Conservation (phyloP, 2,329 filamentous ascomycete genomes). For the Lachnellula willkommii region DNA sequence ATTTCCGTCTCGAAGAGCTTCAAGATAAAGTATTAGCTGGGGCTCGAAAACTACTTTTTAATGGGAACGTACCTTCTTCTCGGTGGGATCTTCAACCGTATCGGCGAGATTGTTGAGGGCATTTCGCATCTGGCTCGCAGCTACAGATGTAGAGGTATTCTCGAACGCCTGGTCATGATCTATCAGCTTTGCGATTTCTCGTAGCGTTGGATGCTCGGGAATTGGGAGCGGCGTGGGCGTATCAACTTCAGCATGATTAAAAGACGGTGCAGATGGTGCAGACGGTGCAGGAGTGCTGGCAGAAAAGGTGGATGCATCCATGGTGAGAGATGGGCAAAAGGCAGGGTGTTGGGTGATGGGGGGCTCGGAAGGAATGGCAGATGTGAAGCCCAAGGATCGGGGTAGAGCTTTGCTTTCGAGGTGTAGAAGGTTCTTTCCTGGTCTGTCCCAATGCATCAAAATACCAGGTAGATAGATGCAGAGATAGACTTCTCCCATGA, state of each 20-base stretch:
- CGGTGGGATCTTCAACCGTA: constrained; percentile 73
- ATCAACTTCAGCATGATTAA: background rate
- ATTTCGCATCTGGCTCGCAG: constrained; percentile 99
- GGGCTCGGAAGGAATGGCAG: background rate
- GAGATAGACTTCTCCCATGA: constrained; percentile 3
- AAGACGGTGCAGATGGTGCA: background rate
- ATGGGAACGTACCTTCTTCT: constrained; percentile 66
- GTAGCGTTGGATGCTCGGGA: constrained; percentile 9
- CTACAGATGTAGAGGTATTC: constrained; percentile 97
- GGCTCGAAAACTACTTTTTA: background rate
- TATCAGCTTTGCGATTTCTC: constrained; percentile 33
- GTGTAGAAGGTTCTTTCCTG: background rate
- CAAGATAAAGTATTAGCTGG: constrained; percentile 15
- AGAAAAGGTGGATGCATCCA: background rate
- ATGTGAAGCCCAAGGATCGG: background rate
- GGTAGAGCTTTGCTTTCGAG: background rate
- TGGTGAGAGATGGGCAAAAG: background rate
- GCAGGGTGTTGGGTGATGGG: background rate
- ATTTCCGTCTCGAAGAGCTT: constrained; percentile 97
- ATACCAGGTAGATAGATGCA: constrained; percentile 17
- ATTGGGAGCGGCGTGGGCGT: background rate
- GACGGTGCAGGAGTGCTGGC: background rate
- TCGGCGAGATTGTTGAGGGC: constrained; percentile 87
- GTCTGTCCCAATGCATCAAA: constrained; percentile 10
- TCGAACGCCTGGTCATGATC: constrained; percentile 76